Percentiles rank a stretch among this genome's conserved stretches.
phyloP scores from a whole-genome alignment of 1,284 basidiomycete genomes.

The Filobasidium uniguttulatum region DNA sequence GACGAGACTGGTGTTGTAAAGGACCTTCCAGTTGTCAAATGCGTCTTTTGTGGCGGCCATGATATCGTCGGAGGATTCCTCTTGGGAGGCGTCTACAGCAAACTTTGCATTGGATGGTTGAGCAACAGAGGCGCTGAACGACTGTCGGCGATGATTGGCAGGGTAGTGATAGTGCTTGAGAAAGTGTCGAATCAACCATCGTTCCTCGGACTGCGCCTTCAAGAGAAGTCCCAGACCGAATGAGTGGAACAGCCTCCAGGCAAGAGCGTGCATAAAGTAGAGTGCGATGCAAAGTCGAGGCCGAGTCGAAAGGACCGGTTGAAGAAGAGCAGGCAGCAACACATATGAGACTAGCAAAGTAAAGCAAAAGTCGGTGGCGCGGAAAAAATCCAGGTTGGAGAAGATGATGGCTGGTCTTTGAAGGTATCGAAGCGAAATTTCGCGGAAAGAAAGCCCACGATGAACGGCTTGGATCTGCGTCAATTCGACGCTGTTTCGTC shows the following conservation, averaged over 20 bases:
- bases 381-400: constrained; percentile 66
- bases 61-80: constrained; percentile 25
- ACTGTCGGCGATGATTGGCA: constrained; percentile 14
- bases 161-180: constrained; percentile 81
- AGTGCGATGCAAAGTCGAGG: constrained; percentile 42
- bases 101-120: not conserved
- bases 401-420: constrained; percentile 71
- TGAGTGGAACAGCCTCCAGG: constrained; percentile 79
- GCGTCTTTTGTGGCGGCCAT: constrained; percentile 73
- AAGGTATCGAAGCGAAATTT: constrained; percentile 81
- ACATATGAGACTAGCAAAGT: constrained; percentile 49
- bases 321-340: constrained; percentile 40
- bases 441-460: constrained; percentile 55
- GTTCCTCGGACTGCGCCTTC: constrained; percentile 66
- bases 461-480: not conserved
- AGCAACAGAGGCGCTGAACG: not conserved
- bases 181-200: constrained; percentile 86
- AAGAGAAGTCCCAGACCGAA: constrained; percentile 75
- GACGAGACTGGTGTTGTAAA: constrained; percentile 82
- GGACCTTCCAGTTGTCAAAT: constrained; percentile 84
- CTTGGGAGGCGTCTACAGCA: constrained; percentile 39
- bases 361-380: constrained; percentile 56
- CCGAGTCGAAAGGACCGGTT: constrained; percentile 37
- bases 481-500: not conserved
- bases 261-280: constrained; percentile 67